Conservation (phyloP, 2,329 filamentous ascomycete species). For the Anthostomella pinea region DNA sequence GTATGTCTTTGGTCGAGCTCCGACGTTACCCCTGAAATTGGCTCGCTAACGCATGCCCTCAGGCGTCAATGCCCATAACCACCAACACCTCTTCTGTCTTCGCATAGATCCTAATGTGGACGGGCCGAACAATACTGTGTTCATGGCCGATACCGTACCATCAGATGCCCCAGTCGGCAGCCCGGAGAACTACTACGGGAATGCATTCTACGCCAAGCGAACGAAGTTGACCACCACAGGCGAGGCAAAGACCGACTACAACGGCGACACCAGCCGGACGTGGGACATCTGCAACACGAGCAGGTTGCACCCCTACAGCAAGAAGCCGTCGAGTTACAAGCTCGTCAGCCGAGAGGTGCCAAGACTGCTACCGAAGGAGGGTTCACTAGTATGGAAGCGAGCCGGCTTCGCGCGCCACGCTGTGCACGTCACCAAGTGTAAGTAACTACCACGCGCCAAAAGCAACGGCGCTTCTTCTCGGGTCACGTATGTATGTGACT, state of each 20-base stretch:
- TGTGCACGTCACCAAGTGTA: slow-evolving; percentile 86
- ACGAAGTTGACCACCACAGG: slow-evolving; percentile 72
- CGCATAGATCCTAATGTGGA: slow-evolving; percentile 86
- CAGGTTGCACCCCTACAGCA: slow-evolving; percentile 80
- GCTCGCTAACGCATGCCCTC: slow-evolving; percentile 14
- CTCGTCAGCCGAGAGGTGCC: slow-evolving; percentile 85
- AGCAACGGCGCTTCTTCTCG: neutral
- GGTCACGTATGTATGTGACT: too few species aligned
- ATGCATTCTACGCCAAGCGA: slow-evolving; percentile 83
- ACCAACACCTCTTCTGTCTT: slow-evolving; percentile 92
- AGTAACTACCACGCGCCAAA: too few species aligned
- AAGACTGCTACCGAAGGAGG: slow-evolving; percentile 72
- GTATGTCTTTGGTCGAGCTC: slow-evolving; percentile 16
- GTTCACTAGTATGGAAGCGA: slow-evolving; percentile 82
- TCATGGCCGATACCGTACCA: slow-evolving; percentile 72
- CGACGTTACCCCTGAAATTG: slow-evolving; percentile 2
- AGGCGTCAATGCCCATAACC: slow-evolving; percentile 89
- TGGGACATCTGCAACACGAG: slow-evolving; percentile 90
- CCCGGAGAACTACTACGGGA: slow-evolving; percentile 81
- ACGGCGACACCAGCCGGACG: slow-evolving; percentile 73
- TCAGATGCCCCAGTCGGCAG: slow-evolving; percentile 75
- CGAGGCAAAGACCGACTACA: slow-evolving; percentile 73
- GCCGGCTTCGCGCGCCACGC: slow-evolving; percentile 85
- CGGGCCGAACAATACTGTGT: slow-evolving; percentile 79
- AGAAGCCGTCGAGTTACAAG: slow-evolving; percentile 85